These are phyloP conservation scores for Penicilliopsis zonata DNA, from an alignment of 495 filamentous ascomycete genomes.

Conservation along the genomic window DNA sequence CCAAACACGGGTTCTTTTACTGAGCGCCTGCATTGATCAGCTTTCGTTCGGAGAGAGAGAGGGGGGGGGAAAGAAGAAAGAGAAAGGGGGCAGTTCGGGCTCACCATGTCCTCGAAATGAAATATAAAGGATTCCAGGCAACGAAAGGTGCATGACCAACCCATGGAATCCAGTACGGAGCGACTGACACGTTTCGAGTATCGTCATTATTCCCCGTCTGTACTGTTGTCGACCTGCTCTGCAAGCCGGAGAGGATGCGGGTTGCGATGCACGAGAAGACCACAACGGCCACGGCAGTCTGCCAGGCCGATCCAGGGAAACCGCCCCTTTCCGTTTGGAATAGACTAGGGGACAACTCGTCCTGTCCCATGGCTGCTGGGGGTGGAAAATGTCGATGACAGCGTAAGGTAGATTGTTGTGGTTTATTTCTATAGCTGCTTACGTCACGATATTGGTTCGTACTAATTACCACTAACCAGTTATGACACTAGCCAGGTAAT, in stretches of 20 bases:
- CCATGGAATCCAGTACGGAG: slow-evolving; percentile 50
- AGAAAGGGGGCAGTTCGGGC: no score
- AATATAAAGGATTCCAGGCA: slow-evolving; percentile 29
- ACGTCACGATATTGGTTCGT: no score
- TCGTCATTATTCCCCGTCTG: no score
- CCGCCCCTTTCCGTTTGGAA: slow-evolving; percentile 9
- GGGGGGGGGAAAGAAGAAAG: no score
- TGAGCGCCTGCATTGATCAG: slow-evolving; percentile 12
- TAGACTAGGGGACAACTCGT: slow-evolving; percentile 5
- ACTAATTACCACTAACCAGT: no score
- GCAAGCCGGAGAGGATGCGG: slow-evolving; percentile 26
- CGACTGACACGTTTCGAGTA: slow-evolving; percentile 27
- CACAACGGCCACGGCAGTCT: slow-evolving; percentile 11
- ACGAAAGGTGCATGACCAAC: slow-evolving; percentile 41
- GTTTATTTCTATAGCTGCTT: no score
- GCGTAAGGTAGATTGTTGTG: no score
- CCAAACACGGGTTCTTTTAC: slow-evolving; percentile 38
- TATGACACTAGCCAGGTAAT: no score
- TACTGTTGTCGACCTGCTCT: slow-evolving; percentile 11
- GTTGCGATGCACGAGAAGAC: slow-evolving; percentile 24
- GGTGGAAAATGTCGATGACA: no score
- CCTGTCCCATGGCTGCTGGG: no score
- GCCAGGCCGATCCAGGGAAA: slow-evolving; percentile 12
- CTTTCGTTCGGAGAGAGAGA: slow-evolving; percentile 2
- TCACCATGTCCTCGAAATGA: slow-evolving; percentile 30